Conservation (phyloP, 2,329 filamentous ascomycete genomes). For the Aspergillus felis region DNA sequence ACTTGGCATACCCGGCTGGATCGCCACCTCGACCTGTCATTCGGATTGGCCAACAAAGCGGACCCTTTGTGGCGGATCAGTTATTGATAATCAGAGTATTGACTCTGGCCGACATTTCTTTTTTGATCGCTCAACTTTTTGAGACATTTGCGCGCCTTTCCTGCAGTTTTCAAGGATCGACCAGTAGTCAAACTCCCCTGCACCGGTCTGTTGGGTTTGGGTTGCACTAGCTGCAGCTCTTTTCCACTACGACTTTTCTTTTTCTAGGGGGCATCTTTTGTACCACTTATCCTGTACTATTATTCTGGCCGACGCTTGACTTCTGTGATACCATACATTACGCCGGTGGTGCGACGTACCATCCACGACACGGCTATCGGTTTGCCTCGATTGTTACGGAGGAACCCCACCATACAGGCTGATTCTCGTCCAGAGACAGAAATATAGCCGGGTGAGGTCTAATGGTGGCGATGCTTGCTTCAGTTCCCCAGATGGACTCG, state of each 20-base stretch:
- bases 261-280: constrained; percentile 12
- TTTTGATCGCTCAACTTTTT: constrained; percentile 10
- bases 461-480: constrained; percentile 33
- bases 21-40: constrained; percentile 12
- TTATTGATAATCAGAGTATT: constrained; percentile 1
- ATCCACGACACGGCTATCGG: constrained; percentile 11
- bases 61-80: constrained; percentile 9
- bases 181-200: constrained; percentile 11
- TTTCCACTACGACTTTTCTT: constrained; percentile 15
- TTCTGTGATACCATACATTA: constrained; percentile 32
- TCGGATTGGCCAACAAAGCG: constrained; percentile 5
- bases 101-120: constrained; percentile 2
- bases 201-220: constrained; percentile 15
- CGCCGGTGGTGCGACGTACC: constrained; percentile 28
- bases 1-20: constrained; percentile 4
- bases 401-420: constrained; percentile 8
- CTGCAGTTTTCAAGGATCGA: constrained; percentile 12
- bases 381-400: constrained; percentile 13
- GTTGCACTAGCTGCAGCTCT: constrained; percentile 23
- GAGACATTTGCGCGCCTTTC: constrained; percentile 2
- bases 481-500: constrained; percentile 36
- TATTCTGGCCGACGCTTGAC: constrained; percentile 36
- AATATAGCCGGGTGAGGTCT: background rate
- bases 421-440: constrained; percentile 2
- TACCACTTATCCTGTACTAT: constrained; percentile 18